Base-by-base conservation (phyloP, 2,329 filamentous ascomycete genomes). In the Pseudogymnoascus sp. region DNA sequence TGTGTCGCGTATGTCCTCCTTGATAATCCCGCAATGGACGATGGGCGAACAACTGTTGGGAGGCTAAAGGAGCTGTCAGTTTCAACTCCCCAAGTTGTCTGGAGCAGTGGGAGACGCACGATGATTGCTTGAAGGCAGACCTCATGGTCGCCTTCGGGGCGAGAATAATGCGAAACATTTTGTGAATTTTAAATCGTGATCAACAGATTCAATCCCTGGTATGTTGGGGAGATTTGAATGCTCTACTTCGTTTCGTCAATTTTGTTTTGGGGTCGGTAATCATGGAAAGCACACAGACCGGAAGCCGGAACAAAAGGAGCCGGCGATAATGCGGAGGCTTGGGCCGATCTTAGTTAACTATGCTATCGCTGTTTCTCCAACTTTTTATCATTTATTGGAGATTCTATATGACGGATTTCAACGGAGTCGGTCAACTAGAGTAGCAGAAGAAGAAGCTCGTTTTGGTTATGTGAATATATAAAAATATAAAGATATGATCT, bases 81-180 rank as follows among this genome's bases (percentile, higher is more conserved):
- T 68, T 65, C 63, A 60, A 62, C 44, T 29, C 40, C 7, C 44
- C 2, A 33, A 54, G 8, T 54, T 54, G 44, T 33, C 44, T 31
- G 44, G 44, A n/a, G 17, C 11, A 39, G 4, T 15, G 33, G 33
- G 64, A 17, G 62, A 71, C 79, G 73, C 76, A 84, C 82, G 76
- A 77, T 65, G 80, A 78, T 68, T 71, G 67, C 65, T 76, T 79
- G 74, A 84, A 81, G 64, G 79, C 80, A 71, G 83, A 82, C 71
- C 82, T 81, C 71, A 78, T 78, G 71, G 79, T 76, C 68, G 78
- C 77, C 74, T 82, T 79, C 68, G 81, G 78, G 80, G 85, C 79
- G 79, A 84, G 79, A 73, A 82, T 81, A 72, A 78, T 81, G 66
- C 82, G 76, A 72, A 86, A 75, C 84, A 87, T 87, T 64, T 69